These are phyloP conservation scores for Whalleya microplaca DNA, from an alignment of 2,329 filamentous ascomycete species.

Conservation along the genomic window DNA sequence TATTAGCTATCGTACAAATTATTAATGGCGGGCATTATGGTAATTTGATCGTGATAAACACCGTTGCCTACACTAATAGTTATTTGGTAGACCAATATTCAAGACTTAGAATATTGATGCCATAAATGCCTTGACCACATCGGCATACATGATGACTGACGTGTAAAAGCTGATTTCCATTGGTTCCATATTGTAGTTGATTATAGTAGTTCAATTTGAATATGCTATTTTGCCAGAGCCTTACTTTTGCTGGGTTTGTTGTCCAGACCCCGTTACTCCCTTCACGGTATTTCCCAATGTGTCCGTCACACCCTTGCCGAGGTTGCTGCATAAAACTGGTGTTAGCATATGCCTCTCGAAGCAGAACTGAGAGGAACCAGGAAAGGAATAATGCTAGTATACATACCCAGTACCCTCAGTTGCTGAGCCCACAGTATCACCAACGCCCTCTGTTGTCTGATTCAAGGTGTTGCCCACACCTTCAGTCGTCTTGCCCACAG, in stretches of 20 bases:
- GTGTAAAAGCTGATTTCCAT: background rate
- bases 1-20: too few relatives aligned
- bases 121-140: too few relatives aligned
- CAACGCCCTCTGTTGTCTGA: conserved; percentile 38
- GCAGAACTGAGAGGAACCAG: background rate
- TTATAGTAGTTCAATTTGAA: background rate
- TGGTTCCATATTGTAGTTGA: background rate
- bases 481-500: conserved; percentile 39
- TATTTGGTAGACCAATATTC: too few relatives aligned
- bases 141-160: too few relatives aligned
- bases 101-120: too few relatives aligned
- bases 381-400: background rate
- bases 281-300: conserved; percentile 32
- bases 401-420: background rate
- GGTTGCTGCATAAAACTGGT: conserved; percentile 14
- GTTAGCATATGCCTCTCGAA: background rate
- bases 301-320: conserved; percentile 32
- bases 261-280: conserved; percentile 23
- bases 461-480: conserved; percentile 31
- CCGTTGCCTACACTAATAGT: too few relatives aligned
- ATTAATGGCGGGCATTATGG: too few relatives aligned
- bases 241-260: conserved; percentile 14
- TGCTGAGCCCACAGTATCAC: conserved; percentile 7
- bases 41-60: too few relatives aligned
- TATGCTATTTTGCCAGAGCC: background rate